Conservation (phyloP, 1,139 yeast genomes). For the Tardiomyces blankii region DNA sequence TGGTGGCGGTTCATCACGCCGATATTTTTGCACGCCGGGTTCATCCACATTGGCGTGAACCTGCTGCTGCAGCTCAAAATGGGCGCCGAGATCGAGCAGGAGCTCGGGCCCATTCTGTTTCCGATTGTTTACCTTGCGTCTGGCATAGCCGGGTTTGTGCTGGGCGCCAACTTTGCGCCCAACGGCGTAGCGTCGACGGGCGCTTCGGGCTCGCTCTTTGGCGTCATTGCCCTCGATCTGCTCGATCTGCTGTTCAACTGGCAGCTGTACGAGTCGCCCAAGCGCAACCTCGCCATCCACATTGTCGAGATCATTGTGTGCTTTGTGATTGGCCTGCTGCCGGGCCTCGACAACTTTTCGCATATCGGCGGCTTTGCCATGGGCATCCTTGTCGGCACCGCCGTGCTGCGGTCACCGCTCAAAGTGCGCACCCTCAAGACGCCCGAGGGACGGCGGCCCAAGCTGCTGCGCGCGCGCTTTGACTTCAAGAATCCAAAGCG, state of each 20-base stretch:
- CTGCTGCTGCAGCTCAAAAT: conserved; percentile 48
- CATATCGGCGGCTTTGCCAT: conserved; percentile 69
- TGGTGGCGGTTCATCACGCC: conserved; percentile 66
- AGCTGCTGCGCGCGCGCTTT: conserved; percentile 5
- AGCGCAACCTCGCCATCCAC: conserved; percentile 36
- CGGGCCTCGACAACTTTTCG: conserved; percentile 67
- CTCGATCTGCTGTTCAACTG: conserved; percentile 45
- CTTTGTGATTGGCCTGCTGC: conserved; percentile 55
- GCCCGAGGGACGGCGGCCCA: conserved; percentile 9
- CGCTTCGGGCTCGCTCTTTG: conserved; percentile 67
- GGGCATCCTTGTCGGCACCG: conserved; percentile 44
- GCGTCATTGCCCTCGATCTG: conserved; percentile 54
- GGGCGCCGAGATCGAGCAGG: conserved; percentile 53
- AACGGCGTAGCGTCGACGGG: conserved; percentile 62
- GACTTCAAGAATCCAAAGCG: conserved; percentile 13
- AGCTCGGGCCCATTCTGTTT: conserved; percentile 47
- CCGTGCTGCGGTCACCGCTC: conserved; percentile 49
- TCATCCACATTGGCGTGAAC: conserved; percentile 58
- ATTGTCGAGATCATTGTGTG: conserved; percentile 48
- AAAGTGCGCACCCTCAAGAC: conserved; percentile 21
- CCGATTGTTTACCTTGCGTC: conserved; percentile 46
- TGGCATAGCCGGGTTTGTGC: conserved; percentile 58
- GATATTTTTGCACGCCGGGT: conserved; percentile 68
- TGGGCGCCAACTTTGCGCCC: conserved; percentile 67
- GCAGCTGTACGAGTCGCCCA: conserved; percentile 35